Percentiles rank a stretch among this genome's conserved stretches.
Conservation (phyloP, 2,329 filamentous ascomycete genomes). For the Penicillium olsonii region DNA sequence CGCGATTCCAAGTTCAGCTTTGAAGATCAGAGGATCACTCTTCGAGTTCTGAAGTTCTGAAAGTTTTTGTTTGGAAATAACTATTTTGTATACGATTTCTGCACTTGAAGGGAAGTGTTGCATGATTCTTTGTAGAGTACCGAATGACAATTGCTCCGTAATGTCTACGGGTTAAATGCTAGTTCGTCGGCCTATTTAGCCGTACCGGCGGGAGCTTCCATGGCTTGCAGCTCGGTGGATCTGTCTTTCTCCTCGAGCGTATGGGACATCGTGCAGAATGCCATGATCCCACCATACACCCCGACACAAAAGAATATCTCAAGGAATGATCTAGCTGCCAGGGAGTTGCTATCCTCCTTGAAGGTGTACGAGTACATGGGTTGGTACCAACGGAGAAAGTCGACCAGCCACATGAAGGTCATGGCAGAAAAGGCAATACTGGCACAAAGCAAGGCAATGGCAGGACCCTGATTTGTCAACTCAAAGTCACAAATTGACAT, state of each 20-base stretch:
- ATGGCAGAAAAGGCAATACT: not conserved
- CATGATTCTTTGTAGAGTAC: no score
- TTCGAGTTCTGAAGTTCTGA: no score
- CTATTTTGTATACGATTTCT: no score
- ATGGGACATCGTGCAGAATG: not conserved
- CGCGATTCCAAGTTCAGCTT: conserved; percentile 28
- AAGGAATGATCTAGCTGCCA: not conserved
- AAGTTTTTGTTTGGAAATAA: no score
- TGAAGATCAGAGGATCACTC: no score
- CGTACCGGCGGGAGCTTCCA: not conserved
- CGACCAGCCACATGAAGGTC: not conserved
- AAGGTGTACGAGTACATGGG: not conserved
- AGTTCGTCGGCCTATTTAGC: not conserved
- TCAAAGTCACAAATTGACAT: not conserved
- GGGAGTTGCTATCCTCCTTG: not conserved
- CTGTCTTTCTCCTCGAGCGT: not conserved
- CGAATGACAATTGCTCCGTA: no score
- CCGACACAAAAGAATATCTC: not conserved
- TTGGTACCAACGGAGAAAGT: not conserved
- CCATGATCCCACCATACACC: not conserved
- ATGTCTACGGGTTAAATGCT: not conserved
- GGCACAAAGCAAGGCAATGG: not conserved
- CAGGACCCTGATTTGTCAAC: not conserved
- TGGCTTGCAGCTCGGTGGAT: not conserved
- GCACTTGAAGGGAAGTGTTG: no score